Base-by-base conservation (phyloP, 805 yeast genomes). In the Deakozyma indianensis region DNA sequence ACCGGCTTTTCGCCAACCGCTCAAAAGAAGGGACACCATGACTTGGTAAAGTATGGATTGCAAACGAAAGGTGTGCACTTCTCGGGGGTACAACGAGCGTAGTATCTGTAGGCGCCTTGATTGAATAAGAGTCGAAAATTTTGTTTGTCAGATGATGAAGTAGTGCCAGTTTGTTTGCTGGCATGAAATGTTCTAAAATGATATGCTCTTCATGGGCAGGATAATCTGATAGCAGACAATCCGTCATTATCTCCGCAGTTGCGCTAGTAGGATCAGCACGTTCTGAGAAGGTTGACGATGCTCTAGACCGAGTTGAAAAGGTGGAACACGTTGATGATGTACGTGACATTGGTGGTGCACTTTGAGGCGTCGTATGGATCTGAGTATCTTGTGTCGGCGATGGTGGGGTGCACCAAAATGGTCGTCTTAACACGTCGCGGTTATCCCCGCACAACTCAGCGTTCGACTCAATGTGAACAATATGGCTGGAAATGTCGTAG, bases 31-130 rank as follows among this genome's bases (percentile, higher is more conserved):
- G 56, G 23, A 52, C 45, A 2, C 43, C 41, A 42, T 56, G 59
- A 5, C 50, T 49, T 3, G 58, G 59, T 9, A 56, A 45, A 16
- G 54, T 46, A 18, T 49, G 47, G 22, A 54, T 42, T 11, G 52
- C 44, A 41, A 56, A 38, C 2, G 53, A 43, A 42, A 47, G 51
- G 42, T 56, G 54, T 9, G 46, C 29, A 2, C 57, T 52, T 14
- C 27, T 20, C 3, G 52, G 51, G 21, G 48, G 46, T 3, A 46
- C 51, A 23, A 43, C 44, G 11, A 43, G 35, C n/a, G 38, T 14
- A 5, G 18, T 32, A 20, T 32, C 38, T n/a, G 38, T 14, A 7
- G 11, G 11, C 11, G 11, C 38, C 5, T 20, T 7, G 16, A 32
- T n/a, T 14, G 18, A 9, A n/a, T 9, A 32, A 9, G 38, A 32